Evolutionary conservation across 2,329 filamentous ascomycete species (phyloP).

Genomic region (Verticillium zaregamsianum): DNA sequence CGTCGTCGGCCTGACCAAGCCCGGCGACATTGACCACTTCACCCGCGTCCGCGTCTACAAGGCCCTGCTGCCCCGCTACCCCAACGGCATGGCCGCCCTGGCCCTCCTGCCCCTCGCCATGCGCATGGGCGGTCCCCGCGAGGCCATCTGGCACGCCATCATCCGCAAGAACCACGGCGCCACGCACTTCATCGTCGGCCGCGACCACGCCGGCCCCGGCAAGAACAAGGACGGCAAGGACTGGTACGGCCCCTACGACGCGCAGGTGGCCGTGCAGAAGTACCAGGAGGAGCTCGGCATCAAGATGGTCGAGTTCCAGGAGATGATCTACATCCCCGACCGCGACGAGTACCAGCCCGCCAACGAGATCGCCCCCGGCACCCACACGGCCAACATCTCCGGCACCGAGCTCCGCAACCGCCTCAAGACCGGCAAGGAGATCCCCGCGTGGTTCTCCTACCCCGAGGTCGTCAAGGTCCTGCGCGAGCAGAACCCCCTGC

Average conservation of each 20-base stretch:
- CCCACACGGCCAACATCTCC: constrained; percentile 83
- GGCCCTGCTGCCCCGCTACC: constrained; percentile 91
- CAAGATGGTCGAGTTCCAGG: constrained; percentile 98
- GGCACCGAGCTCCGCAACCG: constrained; percentile 88
- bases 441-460: constrained; percentile 99
- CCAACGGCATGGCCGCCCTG: constrained; percentile 97
- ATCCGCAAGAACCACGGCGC: constrained; percentile 99
- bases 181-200: constrained; percentile 98
- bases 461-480: constrained; percentile 96
- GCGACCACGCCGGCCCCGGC: constrained; percentile 95
- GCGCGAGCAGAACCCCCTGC: constrained; percentile 90
- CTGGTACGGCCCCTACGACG: constrained; percentile 98
- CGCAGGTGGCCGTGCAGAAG: constrained; percentile 93
- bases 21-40: constrained; percentile 99
- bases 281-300: constrained; percentile 96
- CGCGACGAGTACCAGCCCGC: constrained; percentile 93
- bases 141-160: constrained; percentile 99
- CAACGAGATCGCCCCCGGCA: constrained; percentile 80
- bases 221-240: constrained; percentile 97
- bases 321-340: constrained; percentile 98
- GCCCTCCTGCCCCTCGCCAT: constrained; percentile 94
- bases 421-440: constrained; percentile 86
- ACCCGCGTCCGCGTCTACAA: constrained; percentile 98
- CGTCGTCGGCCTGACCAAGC: constrained; percentile 97
- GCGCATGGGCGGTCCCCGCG: constrained; percentile 97